A percentile compares a stretch with the other conserved stretches of the same genome.
These are phyloP conservation scores for Jimgerdemannia lactiflua DNA, from an alignment of 192 early-diverging fungal species.

Conservation along the genomic window DNA sequence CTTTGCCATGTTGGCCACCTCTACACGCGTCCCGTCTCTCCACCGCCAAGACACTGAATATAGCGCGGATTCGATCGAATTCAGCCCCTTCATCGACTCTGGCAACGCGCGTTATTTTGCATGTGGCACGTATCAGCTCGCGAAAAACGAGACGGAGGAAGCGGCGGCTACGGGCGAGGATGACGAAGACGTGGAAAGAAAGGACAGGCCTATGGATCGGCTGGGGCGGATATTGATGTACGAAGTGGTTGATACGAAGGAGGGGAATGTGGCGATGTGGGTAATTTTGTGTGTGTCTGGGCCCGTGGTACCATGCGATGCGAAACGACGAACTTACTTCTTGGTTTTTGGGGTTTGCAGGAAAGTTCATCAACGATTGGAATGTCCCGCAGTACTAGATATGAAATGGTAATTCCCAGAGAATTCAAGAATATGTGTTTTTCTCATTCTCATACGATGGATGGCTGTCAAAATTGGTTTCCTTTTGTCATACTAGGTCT, in stretches of 20 bases:
- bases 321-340: neutral
- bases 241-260: slow-evolving; percentile 26
- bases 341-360: slow-evolving; percentile 1
- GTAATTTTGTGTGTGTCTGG: neutral
- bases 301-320: neutral
- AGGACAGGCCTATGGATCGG: slow-evolving; percentile 44
- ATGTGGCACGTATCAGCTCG: slow-evolving; percentile 73
- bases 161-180: slow-evolving; percentile 13
- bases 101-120: slow-evolving; percentile 38
- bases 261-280: slow-evolving; percentile 18
- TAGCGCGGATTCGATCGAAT: slow-evolving; percentile 73
- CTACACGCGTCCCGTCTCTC: neutral
- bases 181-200: neutral
- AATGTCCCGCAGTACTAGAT: slow-evolving; percentile 67
- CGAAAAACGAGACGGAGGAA: slow-evolving; percentile 31
- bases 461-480: neutral
- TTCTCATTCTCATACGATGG: neutral
- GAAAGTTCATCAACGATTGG: slow-evolving; percentile 47
- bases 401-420: slow-evolving; percentile 58
- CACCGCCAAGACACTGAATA: slow-evolving; percentile 29
- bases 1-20: too few relatives aligned
- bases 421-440: neutral
- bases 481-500: slow-evolving; percentile 26
- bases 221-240: slow-evolving; percentile 69
- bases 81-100: slow-evolving; percentile 52